A percentile compares a stretch with the other conserved stretches of the same genome.
phyloP scores from a whole-genome alignment of 805 yeast species.

The Saturnispora gosingensis region DNA sequence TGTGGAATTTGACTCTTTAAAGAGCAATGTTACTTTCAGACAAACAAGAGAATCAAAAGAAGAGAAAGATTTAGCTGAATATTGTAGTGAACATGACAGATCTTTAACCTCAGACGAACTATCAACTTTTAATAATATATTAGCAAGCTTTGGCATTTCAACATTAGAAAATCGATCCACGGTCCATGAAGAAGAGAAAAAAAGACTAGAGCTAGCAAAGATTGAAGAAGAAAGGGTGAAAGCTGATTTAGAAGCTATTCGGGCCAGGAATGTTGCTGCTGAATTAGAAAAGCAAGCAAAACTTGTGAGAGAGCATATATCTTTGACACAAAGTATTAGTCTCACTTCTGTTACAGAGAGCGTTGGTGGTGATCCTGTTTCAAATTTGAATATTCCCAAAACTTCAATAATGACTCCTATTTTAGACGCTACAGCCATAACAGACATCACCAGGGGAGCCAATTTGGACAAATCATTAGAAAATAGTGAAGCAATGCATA shows the following conservation, averaged over 20 bases:
- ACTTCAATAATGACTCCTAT: not conserved
- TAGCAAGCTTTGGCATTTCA: not conserved
- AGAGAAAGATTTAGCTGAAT: constrained; percentile 11
- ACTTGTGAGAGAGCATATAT: not conserved
- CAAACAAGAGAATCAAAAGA: constrained; percentile 14
- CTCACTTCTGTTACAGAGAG: not conserved
- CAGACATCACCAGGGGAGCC: too few species aligned
- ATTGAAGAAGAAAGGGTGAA: not conserved
- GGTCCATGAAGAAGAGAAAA: not conserved
- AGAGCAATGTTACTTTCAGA: constrained; percentile 3
- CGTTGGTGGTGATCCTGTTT: not conserved
- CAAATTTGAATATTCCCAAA: not conserved
- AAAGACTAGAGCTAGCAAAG: not conserved
- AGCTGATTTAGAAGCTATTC: constrained; percentile 1
- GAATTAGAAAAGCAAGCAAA: constrained; percentile 6
- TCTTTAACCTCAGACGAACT: constrained; percentile 4
- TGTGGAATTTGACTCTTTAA: constrained; percentile 9
- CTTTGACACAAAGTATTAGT: not conserved
- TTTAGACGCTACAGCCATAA: not conserved
- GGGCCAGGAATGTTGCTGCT: not conserved
- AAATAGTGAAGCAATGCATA: not conserved
- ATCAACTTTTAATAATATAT: constrained; percentile 6
- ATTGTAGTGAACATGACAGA: constrained; percentile 9
- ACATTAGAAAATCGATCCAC: not conserved
- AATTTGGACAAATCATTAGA: not conserved